phyloP scores from a whole-genome alignment of 768 basidiomycete genomes.

The Rhodosporidiobolus odoratus region DNA sequence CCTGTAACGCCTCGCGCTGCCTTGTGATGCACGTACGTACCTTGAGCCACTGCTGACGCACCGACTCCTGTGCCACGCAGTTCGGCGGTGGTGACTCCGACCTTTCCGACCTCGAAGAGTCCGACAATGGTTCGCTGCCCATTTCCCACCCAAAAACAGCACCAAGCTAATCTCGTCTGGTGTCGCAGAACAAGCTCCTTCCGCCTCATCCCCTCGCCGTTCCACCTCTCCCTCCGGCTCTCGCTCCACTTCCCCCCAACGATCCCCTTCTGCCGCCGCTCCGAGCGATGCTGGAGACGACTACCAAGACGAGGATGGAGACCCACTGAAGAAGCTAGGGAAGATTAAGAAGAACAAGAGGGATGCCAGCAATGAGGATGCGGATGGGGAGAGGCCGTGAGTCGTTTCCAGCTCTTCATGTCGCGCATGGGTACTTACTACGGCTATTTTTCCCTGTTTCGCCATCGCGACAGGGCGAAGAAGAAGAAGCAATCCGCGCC shows the following conservation, averaged over 20 bases:
- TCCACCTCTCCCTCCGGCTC: constrained; percentile 11
- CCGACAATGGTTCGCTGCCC: constrained; percentile 53
- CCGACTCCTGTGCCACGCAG: not conserved
- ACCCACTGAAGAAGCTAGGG: constrained; percentile 53
- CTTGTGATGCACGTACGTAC: not conserved
- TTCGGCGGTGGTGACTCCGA: constrained; percentile 73
- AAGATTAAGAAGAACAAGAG: constrained; percentile 23
- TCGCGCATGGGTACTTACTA: too few species aligned
- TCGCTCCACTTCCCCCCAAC: constrained; percentile 47
- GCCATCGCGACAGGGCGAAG: constrained; percentile 44
- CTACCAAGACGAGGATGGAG: constrained; percentile 46
- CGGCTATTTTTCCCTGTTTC: too few species aligned
- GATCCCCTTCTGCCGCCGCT: constrained; percentile 46
- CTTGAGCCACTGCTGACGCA: not conserved
- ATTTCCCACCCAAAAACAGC: too few species aligned
- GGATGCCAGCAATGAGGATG: constrained; percentile 19
- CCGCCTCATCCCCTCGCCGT: constrained; percentile 18
- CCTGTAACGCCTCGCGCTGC: not conserved
- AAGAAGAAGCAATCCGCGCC: constrained; percentile 37
- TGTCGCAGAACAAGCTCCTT: constrained; percentile 1
- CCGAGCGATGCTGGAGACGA: constrained; percentile 48
- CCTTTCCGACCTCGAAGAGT: constrained; percentile 62
- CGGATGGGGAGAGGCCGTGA: constrained; percentile 39
- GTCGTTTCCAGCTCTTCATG: not conserved
- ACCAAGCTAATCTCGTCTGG: not conserved